Evolutionary conservation across 2,329 filamentous ascomycete species (phyloP).

Genomic region (Phyllosticta citriasiana): DNA sequence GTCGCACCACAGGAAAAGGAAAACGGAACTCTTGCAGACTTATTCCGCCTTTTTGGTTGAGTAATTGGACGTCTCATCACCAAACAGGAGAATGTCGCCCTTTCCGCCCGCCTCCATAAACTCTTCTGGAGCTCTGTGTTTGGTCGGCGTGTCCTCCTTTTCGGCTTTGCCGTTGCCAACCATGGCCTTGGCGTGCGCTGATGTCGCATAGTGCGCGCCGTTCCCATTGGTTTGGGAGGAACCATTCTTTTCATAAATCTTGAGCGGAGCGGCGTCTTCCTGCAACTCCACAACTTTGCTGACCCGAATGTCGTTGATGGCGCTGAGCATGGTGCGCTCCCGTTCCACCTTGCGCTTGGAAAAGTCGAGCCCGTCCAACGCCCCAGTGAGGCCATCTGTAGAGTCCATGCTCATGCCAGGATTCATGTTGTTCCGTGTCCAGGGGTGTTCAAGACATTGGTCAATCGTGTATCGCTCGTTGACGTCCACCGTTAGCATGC

Average conservation of each 20-base stretch:
- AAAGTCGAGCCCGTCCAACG: conserved; percentile 72
- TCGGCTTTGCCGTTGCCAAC: conserved; percentile 12
- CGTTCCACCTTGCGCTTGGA: conserved; percentile 67
- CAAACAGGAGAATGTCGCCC: conserved; percentile 71
- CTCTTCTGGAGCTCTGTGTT: conserved; percentile 57
- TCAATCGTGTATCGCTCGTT: conserved; percentile 79
- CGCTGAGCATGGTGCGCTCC: conserved; percentile 76
- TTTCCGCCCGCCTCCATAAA: conserved; percentile 80
- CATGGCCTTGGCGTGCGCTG: conserved; percentile 4
- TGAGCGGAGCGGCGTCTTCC: conserved; percentile 36
- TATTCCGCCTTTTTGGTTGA: neutral
- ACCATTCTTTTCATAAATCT: conserved; percentile 31
- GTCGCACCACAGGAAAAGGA: neutral
- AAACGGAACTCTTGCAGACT: neutral
- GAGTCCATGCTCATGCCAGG: conserved; percentile 51
- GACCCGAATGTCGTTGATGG: conserved; percentile 65
- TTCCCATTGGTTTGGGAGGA: conserved; percentile 10
- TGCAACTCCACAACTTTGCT: conserved; percentile 48
- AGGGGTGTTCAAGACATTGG: conserved; percentile 82
- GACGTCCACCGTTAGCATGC: conserved; percentile 84
- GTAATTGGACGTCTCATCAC: conserved; percentile 39
- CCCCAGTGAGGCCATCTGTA: conserved; percentile 85
- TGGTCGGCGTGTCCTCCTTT: conserved; percentile 56
- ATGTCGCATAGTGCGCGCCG: conserved; percentile 5
- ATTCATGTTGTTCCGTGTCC: conserved; percentile 51